Conservation (phyloP, 2,329 filamentous ascomycete species). For the Tolypocladium paradoxum region DNA sequence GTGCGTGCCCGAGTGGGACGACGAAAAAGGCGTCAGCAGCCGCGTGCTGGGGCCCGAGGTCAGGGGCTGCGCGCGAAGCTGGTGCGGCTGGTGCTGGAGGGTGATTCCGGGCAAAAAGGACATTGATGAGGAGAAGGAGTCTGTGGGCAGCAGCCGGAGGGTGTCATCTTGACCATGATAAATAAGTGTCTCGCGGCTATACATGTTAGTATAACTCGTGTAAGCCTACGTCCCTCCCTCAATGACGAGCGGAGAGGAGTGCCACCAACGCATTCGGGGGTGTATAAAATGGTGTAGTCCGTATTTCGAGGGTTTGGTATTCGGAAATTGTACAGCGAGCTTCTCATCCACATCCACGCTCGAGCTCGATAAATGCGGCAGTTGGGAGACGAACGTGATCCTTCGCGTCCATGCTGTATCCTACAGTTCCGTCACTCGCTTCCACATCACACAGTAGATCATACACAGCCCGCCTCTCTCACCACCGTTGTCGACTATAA, state of each 20-base stretch:
- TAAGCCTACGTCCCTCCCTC: too few species aligned
- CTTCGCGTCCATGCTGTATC: neutral
- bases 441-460: neutral
- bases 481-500: constrained; percentile 24
- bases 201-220: neutral
- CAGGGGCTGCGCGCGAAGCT: constrained; percentile 58
- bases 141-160: constrained; percentile 4
- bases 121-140: constrained; percentile 13
- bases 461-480: neutral
- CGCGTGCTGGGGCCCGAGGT: constrained; percentile 62
- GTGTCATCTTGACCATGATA: neutral
- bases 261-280: neutral
- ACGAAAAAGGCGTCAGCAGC: constrained; percentile 53
- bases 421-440: neutral
- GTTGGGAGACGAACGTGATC: neutral
- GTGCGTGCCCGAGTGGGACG: constrained; percentile 76
- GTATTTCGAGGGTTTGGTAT: neutral
- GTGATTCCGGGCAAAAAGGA: constrained; percentile 54
- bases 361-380: neutral
- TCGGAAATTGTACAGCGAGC: constrained; percentile 1
- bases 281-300: neutral
- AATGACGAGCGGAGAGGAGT: neutral
- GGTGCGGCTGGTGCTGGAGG: constrained; percentile 86
- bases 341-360: neutral
- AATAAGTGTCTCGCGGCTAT: neutral